phyloP scores from a whole-genome alignment of 2,329 filamentous ascomycete genomes.

The Lachnellula cervina region DNA sequence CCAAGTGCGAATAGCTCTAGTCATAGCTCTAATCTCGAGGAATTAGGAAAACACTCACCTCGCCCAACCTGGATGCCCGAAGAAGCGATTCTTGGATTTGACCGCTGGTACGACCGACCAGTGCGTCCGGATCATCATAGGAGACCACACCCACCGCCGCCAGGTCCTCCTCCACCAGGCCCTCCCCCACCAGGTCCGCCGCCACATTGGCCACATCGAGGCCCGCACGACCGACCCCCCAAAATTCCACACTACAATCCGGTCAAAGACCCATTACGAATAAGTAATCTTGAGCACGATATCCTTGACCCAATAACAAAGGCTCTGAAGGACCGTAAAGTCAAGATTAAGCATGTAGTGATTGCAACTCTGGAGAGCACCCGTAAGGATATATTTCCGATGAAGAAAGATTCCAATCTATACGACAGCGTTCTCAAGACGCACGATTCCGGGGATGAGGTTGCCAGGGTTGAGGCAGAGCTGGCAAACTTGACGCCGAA shows the following conservation, averaged over 20 bases:
- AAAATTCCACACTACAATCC: background rate
- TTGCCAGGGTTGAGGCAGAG: conserved; percentile 25
- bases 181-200: background rate
- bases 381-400: conserved; percentile 36
- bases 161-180: background rate
- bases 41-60: background rate
- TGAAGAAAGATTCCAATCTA: conserved; percentile 32
- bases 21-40: background rate
- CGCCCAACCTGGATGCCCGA: background rate
- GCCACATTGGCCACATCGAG: background rate
- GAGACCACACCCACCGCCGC: background rate
- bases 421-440: conserved; percentile 33
- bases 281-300: background rate
- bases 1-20: background rate
- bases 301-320: background rate
- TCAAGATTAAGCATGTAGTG: conserved; percentile 35
- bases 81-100: background rate
- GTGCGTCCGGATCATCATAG: background rate
- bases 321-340: conserved; percentile 7
- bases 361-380: conserved; percentile 36
- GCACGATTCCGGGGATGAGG: conserved; percentile 17
- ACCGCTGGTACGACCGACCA: background rate
- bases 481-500: conserved; percentile 29
- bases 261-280: background rate
- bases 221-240: background rate